Evolutionary conservation across 176 grass and related monocot genomes (phyloP).

Genomic region (Cenchrus fungigraminus): DNA sequence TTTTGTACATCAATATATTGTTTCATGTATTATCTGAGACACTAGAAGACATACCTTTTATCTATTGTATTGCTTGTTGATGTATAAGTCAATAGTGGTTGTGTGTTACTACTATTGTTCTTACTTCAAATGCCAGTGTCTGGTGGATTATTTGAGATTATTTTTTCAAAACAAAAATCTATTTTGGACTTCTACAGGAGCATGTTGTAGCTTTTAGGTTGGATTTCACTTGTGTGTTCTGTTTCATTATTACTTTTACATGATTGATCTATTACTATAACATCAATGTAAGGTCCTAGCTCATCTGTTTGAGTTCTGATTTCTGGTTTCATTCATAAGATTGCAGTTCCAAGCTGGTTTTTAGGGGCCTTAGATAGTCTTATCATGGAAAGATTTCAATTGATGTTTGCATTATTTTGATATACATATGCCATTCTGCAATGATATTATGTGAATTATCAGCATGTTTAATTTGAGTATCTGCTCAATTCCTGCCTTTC

Average conservation of each 20-base stretch:
- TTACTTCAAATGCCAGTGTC: background rate
- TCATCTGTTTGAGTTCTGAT: background rate
- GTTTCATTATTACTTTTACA: background rate
- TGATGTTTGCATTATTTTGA: constrained; percentile 1
- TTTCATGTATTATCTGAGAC: constrained; percentile 24
- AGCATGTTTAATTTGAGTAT: constrained; percentile 9
- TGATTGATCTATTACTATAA: constrained; percentile 13
- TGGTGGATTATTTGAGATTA: background rate
- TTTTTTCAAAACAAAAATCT: background rate
- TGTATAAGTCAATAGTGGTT: background rate
- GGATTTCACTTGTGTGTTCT: background rate
- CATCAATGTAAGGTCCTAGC: background rate
- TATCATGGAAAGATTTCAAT: background rate
- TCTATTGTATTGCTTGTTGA: constrained; percentile 12
- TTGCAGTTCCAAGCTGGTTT: background rate
- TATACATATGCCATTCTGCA: constrained; percentile 29
- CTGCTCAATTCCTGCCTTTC: constrained; percentile 44
- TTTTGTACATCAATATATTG: background rate
- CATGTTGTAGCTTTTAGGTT: constrained; percentile 12
- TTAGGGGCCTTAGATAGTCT: constrained; percentile 18
- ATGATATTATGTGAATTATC: constrained; percentile 9
- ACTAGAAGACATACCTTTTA: background rate
- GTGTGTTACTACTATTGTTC: constrained; percentile 2
- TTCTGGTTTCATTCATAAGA: constrained; percentile 18
- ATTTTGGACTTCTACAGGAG: background rate